Percentiles rank a stretch among this genome's conserved stretches.
Conservation (phyloP, 2,329 filamentous ascomycete species). For the Alternaria burnsii region DNA sequence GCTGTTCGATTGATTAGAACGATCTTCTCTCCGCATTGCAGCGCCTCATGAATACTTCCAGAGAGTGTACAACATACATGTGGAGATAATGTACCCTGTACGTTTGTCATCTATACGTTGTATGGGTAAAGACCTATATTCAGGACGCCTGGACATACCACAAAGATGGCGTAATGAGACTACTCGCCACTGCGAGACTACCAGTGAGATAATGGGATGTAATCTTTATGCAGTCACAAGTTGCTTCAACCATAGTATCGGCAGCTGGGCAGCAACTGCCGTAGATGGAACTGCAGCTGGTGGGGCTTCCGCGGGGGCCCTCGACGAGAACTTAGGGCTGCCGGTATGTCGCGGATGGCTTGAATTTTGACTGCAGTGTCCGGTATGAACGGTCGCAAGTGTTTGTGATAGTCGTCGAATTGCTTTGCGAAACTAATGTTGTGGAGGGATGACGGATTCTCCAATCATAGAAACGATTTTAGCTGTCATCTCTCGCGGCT, state of each 20-base stretch:
- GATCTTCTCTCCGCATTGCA: not conserved
- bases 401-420: not conserved
- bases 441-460: not conserved
- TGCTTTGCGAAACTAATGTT: not conserved
- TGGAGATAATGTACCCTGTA: not conserved
- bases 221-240: conserved; percentile 5
- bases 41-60: not conserved
- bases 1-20: not conserved
- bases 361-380: not conserved
- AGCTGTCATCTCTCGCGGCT: not conserved
- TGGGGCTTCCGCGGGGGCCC: conserved; percentile 13
- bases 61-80: not conserved
- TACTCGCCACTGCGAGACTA: not conserved
- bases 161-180: not conserved
- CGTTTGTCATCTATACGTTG: conserved; percentile 1
- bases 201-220: not conserved
- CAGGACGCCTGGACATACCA: not conserved
- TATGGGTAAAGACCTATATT: conserved; percentile 11
- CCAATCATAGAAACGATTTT: not conserved
- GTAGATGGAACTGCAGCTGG: conserved; percentile 7
- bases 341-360: not conserved
- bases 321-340: not conserved
- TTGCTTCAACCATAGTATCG: conserved; percentile 4
- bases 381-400: not conserved
- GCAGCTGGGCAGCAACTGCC: conserved; percentile 16